Base-by-base conservation (phyloP, 768 basidiomycete genomes). In the Macrocybe gigantea region DNA sequence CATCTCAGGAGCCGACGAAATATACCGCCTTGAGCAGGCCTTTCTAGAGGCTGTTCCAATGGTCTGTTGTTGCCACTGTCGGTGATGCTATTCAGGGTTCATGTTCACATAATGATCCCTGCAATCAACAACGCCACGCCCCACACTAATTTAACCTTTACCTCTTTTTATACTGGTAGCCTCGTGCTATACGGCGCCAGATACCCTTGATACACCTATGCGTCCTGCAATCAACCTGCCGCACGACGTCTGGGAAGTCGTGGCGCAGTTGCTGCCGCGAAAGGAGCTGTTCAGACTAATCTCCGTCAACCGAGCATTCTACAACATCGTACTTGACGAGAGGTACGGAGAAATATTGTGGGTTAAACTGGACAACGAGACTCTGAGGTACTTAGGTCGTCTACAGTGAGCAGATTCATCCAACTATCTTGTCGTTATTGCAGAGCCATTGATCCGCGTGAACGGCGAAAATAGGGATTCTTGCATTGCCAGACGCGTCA, bases 291-390 rank as follows among this genome's bases (percentile, higher is more conserved):
- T 49, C 12, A 40, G 46, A 14, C 53, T 62, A 15, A 59, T 62
- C n/a, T 64, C 62, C 0, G 53, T 72, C n/a, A 69, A 69, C 45
- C 58, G 64, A 4, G 57, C 62, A 1, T 61, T 67, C 43, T 64
- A 64, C 52, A 49, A 66, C 47, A 60, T 62, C 15, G 58, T 56
- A 2, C 54, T 69, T 8, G 60, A 64, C 40, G 48, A 43, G 12
- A 57, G 58, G 40, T 70, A 72, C 46, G 32, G 58, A 22, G 59
- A 62, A 43, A 57, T 70, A 14, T 49, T 53, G 29, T 71, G 69
- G 68, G 56, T 58, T 11, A 59, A 56, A 44, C 48, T 69, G 9
- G 65, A 70, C 52, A 41, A 42, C 11, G 42, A 32, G 1, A 63
- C 68, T 51, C 40, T 61, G 37, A 53, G 49, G 49, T 48, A 48